Base-by-base conservation (phyloP, 1,139 yeast genomes). In the Casaregolazyma lundiana region DNA sequence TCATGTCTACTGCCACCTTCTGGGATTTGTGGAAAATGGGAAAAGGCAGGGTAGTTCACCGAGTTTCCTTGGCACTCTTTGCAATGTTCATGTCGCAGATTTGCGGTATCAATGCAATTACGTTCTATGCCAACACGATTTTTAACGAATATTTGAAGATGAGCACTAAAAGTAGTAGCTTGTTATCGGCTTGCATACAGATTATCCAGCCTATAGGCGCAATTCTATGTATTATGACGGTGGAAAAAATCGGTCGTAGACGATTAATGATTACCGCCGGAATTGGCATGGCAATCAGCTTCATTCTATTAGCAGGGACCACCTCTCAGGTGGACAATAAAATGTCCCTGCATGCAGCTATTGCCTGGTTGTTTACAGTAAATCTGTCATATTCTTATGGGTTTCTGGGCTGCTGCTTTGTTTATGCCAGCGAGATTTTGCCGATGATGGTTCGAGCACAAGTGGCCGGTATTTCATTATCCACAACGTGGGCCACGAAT, bases 91-190 rank as follows among this genome's bases (percentile, higher is more conserved):
- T 79, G 70, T 86, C 81, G 66, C 87, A 81, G 63, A 73, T 80
- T 69, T 78, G 86, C 48, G 89, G 88, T 67, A 72, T 80, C 50
- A 82, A 81, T 67, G 80, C 80, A 56, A 75, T 82, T 47, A 78
- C 64, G 1, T 64, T 61, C 50, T 64, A 41, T 51, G 61, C 79
- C 21, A 46, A 47, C 38, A 47, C 75, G 6, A 71, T 74, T 54
- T 73, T 71, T 54, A 72, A 71, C 51, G 52, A 58, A 9, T 70
- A 70, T 50, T 63, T 72, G 44, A 69, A 69, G 11, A 68, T 73
- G 68, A 48, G 58, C 26, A 64, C 73, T 1, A 61, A 69, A 21
- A 55, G 60, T 35, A 61, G 75, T 3, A 62, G 73, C 53, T 54
- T 65, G 18, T 51, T 67, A 38, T 67, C 70, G 7, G 67, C 74